A percentile compares a stretch with the other conserved stretches of the same genome.
These are phyloP conservation scores for Mycena alexandri DNA, from an alignment of 768 basidiomycete genomes.

Conservation along the genomic window DNA sequence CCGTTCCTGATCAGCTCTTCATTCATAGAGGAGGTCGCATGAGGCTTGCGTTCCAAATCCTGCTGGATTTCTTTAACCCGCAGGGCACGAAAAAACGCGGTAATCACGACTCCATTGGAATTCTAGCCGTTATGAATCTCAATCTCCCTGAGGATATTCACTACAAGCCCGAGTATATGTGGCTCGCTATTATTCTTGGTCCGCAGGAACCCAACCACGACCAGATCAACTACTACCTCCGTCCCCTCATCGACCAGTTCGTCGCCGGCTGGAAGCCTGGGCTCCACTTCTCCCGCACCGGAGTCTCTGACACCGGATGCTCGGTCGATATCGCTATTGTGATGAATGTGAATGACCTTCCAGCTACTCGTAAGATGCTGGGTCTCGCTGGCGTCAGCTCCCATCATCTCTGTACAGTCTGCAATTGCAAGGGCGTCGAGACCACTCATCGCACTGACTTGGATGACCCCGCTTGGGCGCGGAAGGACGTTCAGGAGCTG, in stretches of 20 bases:
- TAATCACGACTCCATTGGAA: constrained; percentile 40
- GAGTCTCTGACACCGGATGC: constrained; percentile 6
- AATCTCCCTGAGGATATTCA: constrained; percentile 48
- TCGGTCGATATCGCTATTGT: constrained; percentile 22
- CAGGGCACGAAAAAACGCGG: constrained; percentile 40
- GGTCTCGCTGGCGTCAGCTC: constrained; percentile 39
- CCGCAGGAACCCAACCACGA: constrained; percentile 44
- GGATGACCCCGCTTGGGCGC: constrained; percentile 31
- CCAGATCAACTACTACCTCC: constrained; percentile 43
- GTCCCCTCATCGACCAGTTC: constrained; percentile 45
- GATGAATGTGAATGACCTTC: constrained; percentile 46
- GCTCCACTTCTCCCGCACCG: constrained; percentile 33
- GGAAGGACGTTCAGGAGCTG: constrained; percentile 27
- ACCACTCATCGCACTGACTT: constrained; percentile 32
- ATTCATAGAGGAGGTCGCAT: constrained; percentile 38
- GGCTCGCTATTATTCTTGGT: constrained; percentile 46
- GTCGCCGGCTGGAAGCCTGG: constrained; percentile 34
- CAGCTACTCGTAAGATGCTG: constrained; percentile 41
- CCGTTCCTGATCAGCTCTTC: constrained; percentile 38
- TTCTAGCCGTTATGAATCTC: constrained; percentile 43
- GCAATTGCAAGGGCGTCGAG: constrained; percentile 37
- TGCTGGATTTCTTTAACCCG: constrained; percentile 48
- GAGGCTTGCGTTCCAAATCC: constrained; percentile 40
- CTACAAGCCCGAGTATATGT: constrained; percentile 51
- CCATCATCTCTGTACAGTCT: constrained; percentile 45